These are phyloP conservation scores for Fusarium algeriense DNA, from an alignment of 2,329 filamentous ascomycete genomes.

Conservation along the genomic window DNA sequence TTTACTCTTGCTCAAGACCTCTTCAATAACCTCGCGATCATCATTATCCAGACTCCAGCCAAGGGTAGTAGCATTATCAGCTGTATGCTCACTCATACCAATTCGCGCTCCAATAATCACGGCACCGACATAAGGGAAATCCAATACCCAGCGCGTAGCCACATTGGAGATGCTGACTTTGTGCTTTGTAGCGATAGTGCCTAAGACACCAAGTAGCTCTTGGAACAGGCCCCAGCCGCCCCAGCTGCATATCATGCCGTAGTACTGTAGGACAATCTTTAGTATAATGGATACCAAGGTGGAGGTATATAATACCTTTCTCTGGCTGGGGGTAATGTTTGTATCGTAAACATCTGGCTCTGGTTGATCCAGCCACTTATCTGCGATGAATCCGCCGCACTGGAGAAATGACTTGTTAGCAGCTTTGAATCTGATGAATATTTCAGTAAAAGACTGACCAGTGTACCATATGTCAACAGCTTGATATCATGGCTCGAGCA, in stretches of 20 bases:
- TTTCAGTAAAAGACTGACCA: background rate
- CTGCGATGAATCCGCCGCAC: constrained; percentile 1
- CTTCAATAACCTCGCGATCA: background rate
- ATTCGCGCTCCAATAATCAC: background rate
- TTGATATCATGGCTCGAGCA: background rate
- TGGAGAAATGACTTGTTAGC: accelerated
- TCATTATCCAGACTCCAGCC: background rate
- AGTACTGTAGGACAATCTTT: background rate
- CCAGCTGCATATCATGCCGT: constrained; percentile 4
- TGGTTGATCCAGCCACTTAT: background rate
- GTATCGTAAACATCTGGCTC: background rate
- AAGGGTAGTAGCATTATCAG: background rate
- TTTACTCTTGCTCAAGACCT: background rate
- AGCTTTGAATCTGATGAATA: background rate
- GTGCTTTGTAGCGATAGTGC: background rate
- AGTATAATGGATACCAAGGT: accelerated
- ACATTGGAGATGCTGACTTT: background rate
- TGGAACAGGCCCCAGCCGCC: constrained; percentile 1
- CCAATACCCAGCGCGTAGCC: background rate
- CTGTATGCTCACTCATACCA: constrained; percentile 1
- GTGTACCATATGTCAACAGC: background rate
- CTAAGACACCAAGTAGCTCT: background rate
- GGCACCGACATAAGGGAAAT: background rate
- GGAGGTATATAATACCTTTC: background rate
- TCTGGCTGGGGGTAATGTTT: background rate